Evolutionary conservation across 2,329 filamentous ascomycete species (phyloP).

Genomic region (Aschersonia sp.): DNA sequence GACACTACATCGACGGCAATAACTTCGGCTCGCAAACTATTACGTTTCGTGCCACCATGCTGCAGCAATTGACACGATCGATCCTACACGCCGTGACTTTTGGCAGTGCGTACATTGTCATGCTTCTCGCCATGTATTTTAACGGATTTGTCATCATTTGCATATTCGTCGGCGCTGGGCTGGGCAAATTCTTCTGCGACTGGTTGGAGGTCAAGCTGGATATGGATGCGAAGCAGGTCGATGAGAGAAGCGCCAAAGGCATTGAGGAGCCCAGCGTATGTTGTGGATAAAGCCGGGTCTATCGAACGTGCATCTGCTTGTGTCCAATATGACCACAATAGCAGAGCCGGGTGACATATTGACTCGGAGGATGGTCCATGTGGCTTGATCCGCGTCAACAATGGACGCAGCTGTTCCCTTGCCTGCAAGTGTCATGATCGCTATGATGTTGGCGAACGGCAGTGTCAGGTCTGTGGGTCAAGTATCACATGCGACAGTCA

Average conservation of each 20-base stretch:
- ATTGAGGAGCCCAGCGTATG: constrained; percentile 33
- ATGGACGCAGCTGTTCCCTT: too few species aligned
- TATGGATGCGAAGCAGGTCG: constrained; percentile 11
- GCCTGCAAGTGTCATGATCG: too few species aligned
- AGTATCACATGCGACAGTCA: too few species aligned
- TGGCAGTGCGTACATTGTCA: constrained; percentile 62
- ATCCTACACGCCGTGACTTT: constrained; percentile 57
- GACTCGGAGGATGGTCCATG: too few species aligned
- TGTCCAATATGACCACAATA: not conserved
- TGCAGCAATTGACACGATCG: constrained; percentile 53
- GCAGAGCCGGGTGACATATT: too few species aligned
- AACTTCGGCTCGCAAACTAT: constrained; percentile 10
- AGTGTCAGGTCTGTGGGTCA: too few species aligned
- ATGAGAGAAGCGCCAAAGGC: constrained; percentile 12
- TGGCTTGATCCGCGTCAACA: too few species aligned
- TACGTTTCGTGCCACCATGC: constrained; percentile 37
- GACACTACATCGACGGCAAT: constrained; percentile 6
- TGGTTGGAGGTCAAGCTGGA: constrained; percentile 33
- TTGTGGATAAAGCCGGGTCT: constrained; percentile 18
- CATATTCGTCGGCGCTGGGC: constrained; percentile 44
- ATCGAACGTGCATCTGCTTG: not conserved
- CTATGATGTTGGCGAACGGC: too few species aligned
- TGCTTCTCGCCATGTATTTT: constrained; percentile 51
- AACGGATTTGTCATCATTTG: constrained; percentile 66
- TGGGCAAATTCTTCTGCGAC: constrained; percentile 40